Base-by-base conservation (phyloP, 306 rosid species). In the Rosa lucieae region DNA sequence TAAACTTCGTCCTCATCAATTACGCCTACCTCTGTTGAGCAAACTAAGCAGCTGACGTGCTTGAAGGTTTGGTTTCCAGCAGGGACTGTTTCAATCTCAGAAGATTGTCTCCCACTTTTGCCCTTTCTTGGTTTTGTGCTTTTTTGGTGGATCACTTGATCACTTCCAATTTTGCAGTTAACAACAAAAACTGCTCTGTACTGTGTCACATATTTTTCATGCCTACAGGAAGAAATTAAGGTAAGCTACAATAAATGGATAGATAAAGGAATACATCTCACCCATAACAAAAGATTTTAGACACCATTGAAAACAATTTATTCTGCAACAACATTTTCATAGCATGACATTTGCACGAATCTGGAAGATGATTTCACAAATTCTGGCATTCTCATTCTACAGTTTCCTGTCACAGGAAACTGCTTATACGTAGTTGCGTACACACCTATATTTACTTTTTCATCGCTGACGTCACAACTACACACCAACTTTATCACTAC, bases 1-100 rank as follows among this genome's bases (percentile, higher is more conserved):
- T 88, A 91, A 65, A 91, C 85, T 73, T 89, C 89, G 1, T 91
- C 94, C 77, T 84, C 88, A 39, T 91, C 97, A 63, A 87, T 37
- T 39, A 83, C 87, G 23, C 97, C 98, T 15, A 90, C 97, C 86
- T 89, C 92, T 52, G 92, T 91, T 10, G 87, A 85, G 86, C 97
- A 93, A 65, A 67, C 88, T 52, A 85, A 72, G 85, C 98, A 93
- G 82, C 84, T 75, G 8, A 93, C 98, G 82, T 87, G 85, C 81
- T 89, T 85, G 77, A 88, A 63, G 59, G 86, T 82, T 81, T 89
- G 91, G 37, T 66, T 52, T 15, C 70, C 77, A 18, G 82, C 52
- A 12, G 88, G 81, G 66, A 6, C 17, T 72, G 84, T 79, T 83
- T 86, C 77, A 20, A 47, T 63, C 67, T 77, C 84, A 44, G 75